These are phyloP conservation scores for Colletotrichum sidae DNA, from an alignment of 2,329 filamentous ascomycete genomes.

Conservation along the genomic window DNA sequence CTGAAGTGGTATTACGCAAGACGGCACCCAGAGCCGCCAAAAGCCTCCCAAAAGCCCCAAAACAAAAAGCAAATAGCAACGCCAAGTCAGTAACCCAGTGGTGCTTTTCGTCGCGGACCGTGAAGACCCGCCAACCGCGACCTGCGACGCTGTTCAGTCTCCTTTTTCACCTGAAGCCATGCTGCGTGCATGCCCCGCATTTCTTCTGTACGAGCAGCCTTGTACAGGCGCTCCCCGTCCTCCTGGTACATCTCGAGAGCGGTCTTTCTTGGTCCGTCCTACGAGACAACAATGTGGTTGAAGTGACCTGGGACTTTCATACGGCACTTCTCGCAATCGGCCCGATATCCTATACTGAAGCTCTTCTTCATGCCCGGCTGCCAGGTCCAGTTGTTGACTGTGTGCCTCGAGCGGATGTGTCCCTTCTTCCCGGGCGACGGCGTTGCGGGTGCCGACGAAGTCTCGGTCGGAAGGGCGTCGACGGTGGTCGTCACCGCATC, in stretches of 20 bases:
- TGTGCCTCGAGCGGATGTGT: constrained; percentile 69
- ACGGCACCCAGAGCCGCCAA: not conserved
- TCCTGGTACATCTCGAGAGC: too few species aligned
- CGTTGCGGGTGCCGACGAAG: constrained; percentile 44
- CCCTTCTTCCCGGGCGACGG: constrained; percentile 64
- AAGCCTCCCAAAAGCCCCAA: constrained; percentile 9
- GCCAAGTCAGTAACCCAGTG: not conserved
- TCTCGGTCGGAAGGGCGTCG: constrained; percentile 32
- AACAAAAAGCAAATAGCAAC: not conserved
- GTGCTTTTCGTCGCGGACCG: too few species aligned
- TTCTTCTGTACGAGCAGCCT: too few species aligned
- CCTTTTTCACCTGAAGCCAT: too few species aligned
- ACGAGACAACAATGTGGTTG: constrained; percentile 80
- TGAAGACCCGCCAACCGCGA: too few species aligned
- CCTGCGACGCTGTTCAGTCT: too few species aligned
- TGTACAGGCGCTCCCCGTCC: too few species aligned
- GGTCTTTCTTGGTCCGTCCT: constrained; percentile 45
- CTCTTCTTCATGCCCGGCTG: constrained; percentile 75
- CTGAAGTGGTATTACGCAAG: constrained; percentile 31
- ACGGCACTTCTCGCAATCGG: constrained; percentile 83
- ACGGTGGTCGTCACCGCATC: constrained; percentile 18
- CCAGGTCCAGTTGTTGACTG: constrained; percentile 69
- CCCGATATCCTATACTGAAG: constrained; percentile 82
- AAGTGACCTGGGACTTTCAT: constrained; percentile 83
- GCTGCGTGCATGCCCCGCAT: too few species aligned